Conservation (phyloP, 2,329 filamentous ascomycete genomes). For the Botrytis fabae region DNA sequence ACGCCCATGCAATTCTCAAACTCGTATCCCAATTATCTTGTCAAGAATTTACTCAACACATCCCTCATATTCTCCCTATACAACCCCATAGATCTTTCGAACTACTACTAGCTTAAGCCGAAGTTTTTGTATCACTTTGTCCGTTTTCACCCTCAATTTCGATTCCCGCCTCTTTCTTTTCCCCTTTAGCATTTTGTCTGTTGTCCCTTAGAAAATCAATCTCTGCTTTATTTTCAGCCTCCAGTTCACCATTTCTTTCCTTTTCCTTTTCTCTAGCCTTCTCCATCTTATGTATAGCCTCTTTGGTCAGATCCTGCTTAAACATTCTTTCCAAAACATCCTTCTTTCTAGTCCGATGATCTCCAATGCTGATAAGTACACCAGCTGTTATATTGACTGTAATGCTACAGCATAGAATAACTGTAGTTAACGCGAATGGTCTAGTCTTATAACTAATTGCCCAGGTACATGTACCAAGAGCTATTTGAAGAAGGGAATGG, state of each 20-base stretch:
- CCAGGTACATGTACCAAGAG: conserved; percentile 77
- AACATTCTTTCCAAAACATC: conserved; percentile 77
- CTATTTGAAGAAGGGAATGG: conserved; percentile 78
- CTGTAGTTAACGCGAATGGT: conserved; percentile 72
- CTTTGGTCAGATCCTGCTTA: conserved; percentile 70
- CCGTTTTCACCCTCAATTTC: not conserved
- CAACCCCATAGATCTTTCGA: not conserved
- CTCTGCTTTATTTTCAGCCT: conserved; percentile 6
- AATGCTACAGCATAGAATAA: conserved; percentile 78
- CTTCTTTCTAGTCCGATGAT: conserved; percentile 78
- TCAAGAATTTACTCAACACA: not conserved
- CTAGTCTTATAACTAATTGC: conserved; percentile 70
- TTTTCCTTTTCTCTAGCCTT: conserved; percentile 39
- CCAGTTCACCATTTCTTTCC: conserved; percentile 9
- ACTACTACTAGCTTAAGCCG: not conserved
- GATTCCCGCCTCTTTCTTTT: not conserved
- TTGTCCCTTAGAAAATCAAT: not conserved
- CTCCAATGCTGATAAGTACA: conserved; percentile 73
- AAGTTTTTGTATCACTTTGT: conserved; percentile 1
- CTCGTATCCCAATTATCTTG: not conserved
- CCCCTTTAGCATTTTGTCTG: not conserved
- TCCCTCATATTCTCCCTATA: not conserved
- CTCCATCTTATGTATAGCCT: conserved; percentile 53
- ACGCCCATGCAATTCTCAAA: conserved; percentile 4
- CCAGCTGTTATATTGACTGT: conserved; percentile 76